A percentile compares a stretch with the other conserved stretches of the same genome.
Conservation (phyloP, 805 yeast species). For the Candida easanensis region DNA sequence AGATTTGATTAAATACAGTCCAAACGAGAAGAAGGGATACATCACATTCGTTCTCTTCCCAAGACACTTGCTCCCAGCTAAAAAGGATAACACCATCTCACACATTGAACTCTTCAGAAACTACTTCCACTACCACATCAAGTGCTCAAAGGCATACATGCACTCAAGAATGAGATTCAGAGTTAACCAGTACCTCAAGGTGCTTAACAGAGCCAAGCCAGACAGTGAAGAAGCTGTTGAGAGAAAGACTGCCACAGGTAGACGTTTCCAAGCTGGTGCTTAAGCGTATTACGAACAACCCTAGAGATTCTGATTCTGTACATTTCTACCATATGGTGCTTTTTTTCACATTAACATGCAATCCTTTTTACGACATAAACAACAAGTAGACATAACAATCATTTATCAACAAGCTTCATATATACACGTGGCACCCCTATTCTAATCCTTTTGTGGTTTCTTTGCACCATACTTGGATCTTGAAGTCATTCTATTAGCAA, state of each 20-base stretch:
- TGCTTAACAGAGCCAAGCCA: conserved; percentile 94
- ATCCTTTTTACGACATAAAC: too few species aligned
- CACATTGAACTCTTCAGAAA: conserved; percentile 92
- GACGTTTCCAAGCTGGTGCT: conserved; percentile 25
- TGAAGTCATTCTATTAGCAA: conserved; percentile 85
- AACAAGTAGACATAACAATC: conserved; percentile 3
- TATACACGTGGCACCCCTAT: conserved; percentile 1
- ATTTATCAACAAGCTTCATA: background rate
- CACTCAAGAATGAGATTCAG: conserved; percentile 98
- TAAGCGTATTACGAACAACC: conserved; percentile 2
- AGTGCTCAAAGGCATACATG: conserved; percentile 96
- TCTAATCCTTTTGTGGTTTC: conserved; percentile 54
- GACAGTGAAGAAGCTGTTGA: conserved; percentile 74
- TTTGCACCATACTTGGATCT: conserved; percentile 94
- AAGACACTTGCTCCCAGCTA: conserved; percentile 64
- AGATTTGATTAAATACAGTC: conserved; percentile 36
- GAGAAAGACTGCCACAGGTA: conserved; percentile 33
- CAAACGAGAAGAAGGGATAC: conserved; percentile 48
- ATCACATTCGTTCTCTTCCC: conserved; percentile 78
- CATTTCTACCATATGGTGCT: too few species aligned
- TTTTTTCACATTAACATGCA: background rate
- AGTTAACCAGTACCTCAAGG: conserved; percentile 90
- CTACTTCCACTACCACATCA: conserved; percentile 97
- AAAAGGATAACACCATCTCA: conserved; percentile 82
- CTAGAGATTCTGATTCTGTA: too few species aligned